Evolutionary conservation across 2,329 filamentous ascomycete species (phyloP).

Genomic region (Fusarium sp.): DNA sequence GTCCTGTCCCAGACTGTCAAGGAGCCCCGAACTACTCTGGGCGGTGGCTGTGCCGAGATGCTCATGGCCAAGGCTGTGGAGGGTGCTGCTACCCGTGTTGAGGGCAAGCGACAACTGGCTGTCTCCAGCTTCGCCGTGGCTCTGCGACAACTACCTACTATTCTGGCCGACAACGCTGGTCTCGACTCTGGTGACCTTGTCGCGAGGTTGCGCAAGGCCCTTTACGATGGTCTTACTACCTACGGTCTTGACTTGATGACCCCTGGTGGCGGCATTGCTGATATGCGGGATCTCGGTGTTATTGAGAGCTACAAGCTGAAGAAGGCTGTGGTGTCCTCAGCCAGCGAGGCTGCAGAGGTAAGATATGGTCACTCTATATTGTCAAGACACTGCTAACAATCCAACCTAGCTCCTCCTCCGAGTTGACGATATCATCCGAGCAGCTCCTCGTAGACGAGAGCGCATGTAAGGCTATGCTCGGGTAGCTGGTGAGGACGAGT

Average conservation of each 20-base stretch:
- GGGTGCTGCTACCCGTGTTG: constrained; percentile 90
- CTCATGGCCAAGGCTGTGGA: constrained; percentile 99
- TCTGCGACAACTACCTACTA: constrained; percentile 92
- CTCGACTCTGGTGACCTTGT: constrained; percentile 96
- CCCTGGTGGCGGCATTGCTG: constrained; percentile 90
- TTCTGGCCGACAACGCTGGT: constrained; percentile 96
- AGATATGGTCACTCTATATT: constrained; percentile 46
- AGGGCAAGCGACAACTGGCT: constrained; percentile 96
- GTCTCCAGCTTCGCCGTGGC: constrained; percentile 91
- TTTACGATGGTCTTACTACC: constrained; percentile 93
- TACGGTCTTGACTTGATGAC: constrained; percentile 91
- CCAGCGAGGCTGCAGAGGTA: constrained; percentile 96
- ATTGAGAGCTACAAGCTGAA: constrained; percentile 99
- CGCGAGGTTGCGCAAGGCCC: constrained; percentile 88
- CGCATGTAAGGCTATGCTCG: constrained; percentile 49
- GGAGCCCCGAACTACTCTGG: constrained; percentile 92
- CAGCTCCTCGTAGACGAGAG: constrained; percentile 76
- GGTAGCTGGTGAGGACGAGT: constrained; percentile 38
- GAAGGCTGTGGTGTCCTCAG: constrained; percentile 95
- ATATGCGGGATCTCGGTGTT: constrained; percentile 95
- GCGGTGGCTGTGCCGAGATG: constrained; percentile 98
- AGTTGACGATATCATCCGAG: constrained; percentile 98
- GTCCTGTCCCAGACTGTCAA: constrained; percentile 97
- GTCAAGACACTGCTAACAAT: constrained; percentile 34
- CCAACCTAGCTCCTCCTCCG: constrained; percentile 80